Evolutionary conservation across 2,329 filamentous ascomycete species (phyloP).

Genomic region (Aspergillus latus): DNA sequence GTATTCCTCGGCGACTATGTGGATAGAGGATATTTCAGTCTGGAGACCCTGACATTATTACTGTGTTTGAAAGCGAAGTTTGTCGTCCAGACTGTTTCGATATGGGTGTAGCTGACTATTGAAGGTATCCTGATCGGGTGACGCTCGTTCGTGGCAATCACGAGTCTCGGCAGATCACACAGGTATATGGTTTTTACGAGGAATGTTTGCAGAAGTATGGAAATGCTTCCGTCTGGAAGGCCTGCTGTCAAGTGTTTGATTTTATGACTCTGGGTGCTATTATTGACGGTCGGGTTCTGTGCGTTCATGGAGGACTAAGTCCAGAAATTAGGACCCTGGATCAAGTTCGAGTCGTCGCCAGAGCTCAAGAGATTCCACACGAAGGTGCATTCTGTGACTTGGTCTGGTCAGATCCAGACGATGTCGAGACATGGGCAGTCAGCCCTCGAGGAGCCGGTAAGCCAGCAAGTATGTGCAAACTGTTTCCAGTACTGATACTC

Average conservation of each 20-base stretch:
- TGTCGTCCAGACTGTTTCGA: background rate
- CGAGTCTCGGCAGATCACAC: slow-evolving; percentile 74
- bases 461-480: slow-evolving; percentile 21
- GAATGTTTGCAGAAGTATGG: slow-evolving; percentile 76
- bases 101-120: slow-evolving; percentile 3
- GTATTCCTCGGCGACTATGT: slow-evolving; percentile 73
- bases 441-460: slow-evolving; percentile 65
- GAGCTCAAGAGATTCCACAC: slow-evolving; percentile 74
- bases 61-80: slow-evolving; percentile 70
- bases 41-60: slow-evolving; percentile 71
- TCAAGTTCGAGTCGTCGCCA: slow-evolving; percentile 71
- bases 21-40: slow-evolving; percentile 70
- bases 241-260: slow-evolving; percentile 75
- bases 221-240: slow-evolving; percentile 76
- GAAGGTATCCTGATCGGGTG: slow-evolving; percentile 68
- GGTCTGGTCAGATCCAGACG: slow-evolving; percentile 74
- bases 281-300: slow-evolving; percentile 72
- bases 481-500: slow-evolving; percentile 12
- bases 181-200: slow-evolving; percentile 77
- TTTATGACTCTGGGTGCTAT: slow-evolving; percentile 72
- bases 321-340: slow-evolving; percentile 73
- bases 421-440: slow-evolving; percentile 69
- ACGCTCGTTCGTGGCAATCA: slow-evolving; percentile 74
- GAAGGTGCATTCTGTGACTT: slow-evolving; percentile 76
- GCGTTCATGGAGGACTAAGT: slow-evolving; percentile 69